These are phyloP conservation scores for Quercus lobata DNA, from an alignment of 331 rosid species.

Conservation along the genomic window DNA sequence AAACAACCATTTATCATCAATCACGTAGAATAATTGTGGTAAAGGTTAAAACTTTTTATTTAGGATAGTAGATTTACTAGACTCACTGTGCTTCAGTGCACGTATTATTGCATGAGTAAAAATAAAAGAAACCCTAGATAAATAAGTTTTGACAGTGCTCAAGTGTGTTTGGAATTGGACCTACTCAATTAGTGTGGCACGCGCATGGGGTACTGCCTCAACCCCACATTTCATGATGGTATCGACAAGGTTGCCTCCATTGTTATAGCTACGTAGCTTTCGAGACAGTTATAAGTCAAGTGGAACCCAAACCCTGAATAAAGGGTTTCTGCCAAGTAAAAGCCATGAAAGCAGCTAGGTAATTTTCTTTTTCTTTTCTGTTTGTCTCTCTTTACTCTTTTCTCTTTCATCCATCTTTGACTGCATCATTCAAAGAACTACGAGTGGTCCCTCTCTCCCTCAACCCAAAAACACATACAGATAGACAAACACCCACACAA, in stretches of 20 bases:
- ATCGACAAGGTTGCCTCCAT: no score
- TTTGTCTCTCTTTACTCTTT: constrained; percentile 11
- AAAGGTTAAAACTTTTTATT: no score
- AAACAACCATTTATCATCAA: no score
- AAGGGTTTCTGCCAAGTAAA: constrained; percentile 35
- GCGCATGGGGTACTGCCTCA: not conserved
- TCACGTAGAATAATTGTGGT: no score
- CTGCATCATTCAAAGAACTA: constrained; percentile 1
- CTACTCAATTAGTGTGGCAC: not conserved
- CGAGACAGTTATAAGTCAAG: no score
- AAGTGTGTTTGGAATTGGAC: not conserved
- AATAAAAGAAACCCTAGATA: not conserved
- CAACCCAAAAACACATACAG: constrained; percentile 3
- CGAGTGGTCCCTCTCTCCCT: constrained; percentile 49
- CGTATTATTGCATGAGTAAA: not conserved
- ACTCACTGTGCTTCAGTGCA: no score
- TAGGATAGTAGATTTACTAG: no score
- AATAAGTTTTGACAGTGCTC: not conserved
- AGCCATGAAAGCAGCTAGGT: constrained; percentile 23
- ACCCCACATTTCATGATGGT: no score
- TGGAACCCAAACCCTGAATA: constrained; percentile 16
- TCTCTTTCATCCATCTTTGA: constrained; percentile 35
- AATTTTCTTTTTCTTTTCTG: constrained; percentile 1
- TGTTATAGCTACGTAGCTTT: no score
- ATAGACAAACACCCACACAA: not conserved